These are phyloP conservation scores for Volutella citrinella DNA, from an alignment of 2,329 filamentous ascomycete genomes.

Conservation along the genomic window DNA sequence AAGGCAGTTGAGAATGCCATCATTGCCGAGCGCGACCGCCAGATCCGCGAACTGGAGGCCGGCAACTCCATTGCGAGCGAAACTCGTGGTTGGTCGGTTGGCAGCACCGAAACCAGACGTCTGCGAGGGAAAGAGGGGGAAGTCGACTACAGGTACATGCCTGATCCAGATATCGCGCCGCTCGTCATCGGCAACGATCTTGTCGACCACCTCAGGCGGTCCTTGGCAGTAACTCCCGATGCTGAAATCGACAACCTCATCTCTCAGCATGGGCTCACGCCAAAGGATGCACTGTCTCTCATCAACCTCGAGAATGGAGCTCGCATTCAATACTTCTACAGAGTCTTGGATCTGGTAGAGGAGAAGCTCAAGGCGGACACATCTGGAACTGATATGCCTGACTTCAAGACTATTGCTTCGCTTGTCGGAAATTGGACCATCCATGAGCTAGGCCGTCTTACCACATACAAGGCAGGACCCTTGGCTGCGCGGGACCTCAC, in stretches of 20 bases:
- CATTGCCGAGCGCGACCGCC: constrained; percentile 82
- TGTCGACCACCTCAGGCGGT: constrained; percentile 58
- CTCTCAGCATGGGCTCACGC: constrained; percentile 62
- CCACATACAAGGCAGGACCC: constrained; percentile 44
- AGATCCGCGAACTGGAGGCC: constrained; percentile 74
- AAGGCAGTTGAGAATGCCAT: constrained; percentile 95
- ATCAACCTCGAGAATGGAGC: constrained; percentile 74
- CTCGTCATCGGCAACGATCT: constrained; percentile 72
- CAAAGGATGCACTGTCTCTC: constrained; percentile 81
- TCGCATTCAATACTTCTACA: constrained; percentile 78
- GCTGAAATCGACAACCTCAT: constrained; percentile 62
- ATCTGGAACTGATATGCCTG: constrained; percentile 13
- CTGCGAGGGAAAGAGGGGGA: constrained; percentile 93
- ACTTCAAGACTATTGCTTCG: constrained; percentile 38
- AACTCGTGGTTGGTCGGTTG: constrained; percentile 89
- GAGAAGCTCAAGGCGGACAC: constrained; percentile 22
- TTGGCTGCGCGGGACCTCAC: constrained; percentile 30
- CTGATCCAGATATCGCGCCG: constrained; percentile 85
- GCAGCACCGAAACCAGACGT: constrained; percentile 74
- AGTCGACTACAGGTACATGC: constrained; percentile 98
- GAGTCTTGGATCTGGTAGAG: constrained; percentile 53
- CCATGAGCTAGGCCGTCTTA: constrained; percentile 70
- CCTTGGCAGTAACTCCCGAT: constrained; percentile 71
- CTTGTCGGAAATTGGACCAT: constrained; percentile 66
- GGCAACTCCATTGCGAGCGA: constrained; percentile 78